phyloP scores from a whole-genome alignment of 2,329 filamentous ascomycete genomes.

The Colletotrichum karsti region DNA sequence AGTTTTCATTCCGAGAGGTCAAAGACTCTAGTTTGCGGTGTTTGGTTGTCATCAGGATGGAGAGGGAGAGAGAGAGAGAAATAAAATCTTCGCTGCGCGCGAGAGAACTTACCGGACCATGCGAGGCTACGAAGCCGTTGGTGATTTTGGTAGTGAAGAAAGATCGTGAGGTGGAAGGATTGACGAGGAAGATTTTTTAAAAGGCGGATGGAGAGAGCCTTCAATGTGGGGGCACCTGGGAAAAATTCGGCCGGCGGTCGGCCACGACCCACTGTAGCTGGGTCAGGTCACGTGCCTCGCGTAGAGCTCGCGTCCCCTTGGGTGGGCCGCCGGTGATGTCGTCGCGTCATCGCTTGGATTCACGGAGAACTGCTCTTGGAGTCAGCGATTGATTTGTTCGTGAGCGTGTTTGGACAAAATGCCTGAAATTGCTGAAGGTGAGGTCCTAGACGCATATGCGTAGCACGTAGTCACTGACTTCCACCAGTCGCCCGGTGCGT shows the following conservation, averaged over 20 bases:
- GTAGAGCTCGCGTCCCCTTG: slow-evolving; percentile 1
- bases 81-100: background rate
- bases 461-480: background rate
- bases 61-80: slow-evolving; percentile 32
- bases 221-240: slow-evolving; percentile 27
- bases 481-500: slow-evolving; percentile 81
- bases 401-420: slow-evolving; percentile 45
- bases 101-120: slow-evolving; percentile 35
- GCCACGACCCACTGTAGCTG: slow-evolving; percentile 25
- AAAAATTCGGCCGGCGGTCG: slow-evolving; percentile 25
- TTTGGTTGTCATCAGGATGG: slow-evolving; percentile 79
- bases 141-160: slow-evolving; percentile 19
- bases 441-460: background rate
- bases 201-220: slow-evolving; percentile 27
- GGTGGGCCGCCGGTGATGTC: background rate
- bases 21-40: slow-evolving; percentile 99
- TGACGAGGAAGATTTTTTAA: slow-evolving; percentile 33
- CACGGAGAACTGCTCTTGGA: too few species aligned
- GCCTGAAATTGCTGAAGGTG: slow-evolving; percentile 72
- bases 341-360: background rate
- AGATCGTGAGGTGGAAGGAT: slow-evolving; percentile 13
- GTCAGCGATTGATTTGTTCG: background rate
- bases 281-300: slow-evolving; percentile 38
- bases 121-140: slow-evolving; percentile 14
- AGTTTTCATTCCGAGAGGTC: slow-evolving; percentile 87